Evolutionary conservation across 805 yeast species (phyloP).

Genomic region (Lachancea thermotolerans): DNA sequence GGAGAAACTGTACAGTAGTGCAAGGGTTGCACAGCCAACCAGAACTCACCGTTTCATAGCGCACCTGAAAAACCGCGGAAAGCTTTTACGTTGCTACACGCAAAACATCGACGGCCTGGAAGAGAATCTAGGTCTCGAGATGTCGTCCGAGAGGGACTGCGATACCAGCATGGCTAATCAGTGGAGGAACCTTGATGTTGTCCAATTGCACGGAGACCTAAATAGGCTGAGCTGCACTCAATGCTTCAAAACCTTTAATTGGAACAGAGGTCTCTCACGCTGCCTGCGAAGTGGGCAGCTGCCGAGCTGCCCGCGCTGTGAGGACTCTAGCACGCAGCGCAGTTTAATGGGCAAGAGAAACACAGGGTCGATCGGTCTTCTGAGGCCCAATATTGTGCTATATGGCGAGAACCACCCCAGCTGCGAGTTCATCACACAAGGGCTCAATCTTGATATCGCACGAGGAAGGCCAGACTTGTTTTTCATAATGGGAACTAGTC

Average conservation of each 20-base stretch:
- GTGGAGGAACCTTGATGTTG: constrained; percentile 68
- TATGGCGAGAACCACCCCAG: constrained; percentile 94
- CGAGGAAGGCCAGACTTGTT: constrained; percentile 65
- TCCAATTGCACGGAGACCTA: constrained; percentile 87
- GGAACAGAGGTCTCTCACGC: constrained; percentile 50
- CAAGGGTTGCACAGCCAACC: constrained; percentile 68
- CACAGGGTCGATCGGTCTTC: constrained; percentile 61
- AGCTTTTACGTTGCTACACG: constrained; percentile 80
- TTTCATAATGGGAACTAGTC: constrained; percentile 87
- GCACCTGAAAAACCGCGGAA: constrained; percentile 50
- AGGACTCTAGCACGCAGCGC: constrained; percentile 48
- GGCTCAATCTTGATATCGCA: constrained; percentile 54
- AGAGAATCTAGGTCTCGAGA: constrained; percentile 50
- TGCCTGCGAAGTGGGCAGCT: constrained; percentile 53
- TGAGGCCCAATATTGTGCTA: constrained; percentile 84
- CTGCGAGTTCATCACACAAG: constrained; percentile 69
- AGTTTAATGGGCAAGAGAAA: constrained; percentile 64
- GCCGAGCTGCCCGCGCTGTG: constrained; percentile 74
- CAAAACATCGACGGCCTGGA: constrained; percentile 94
- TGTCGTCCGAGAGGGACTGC: constrained; percentile 38
- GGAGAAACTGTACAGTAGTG: constrained; percentile 66
- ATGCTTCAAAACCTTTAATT: constrained; percentile 51
- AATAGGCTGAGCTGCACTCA: constrained; percentile 68
- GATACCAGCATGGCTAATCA: constrained; percentile 31
- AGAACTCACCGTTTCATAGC: constrained; percentile 72